Evolutionary conservation across 805 yeast genomes (phyloP).

Genomic region (Yarrowia sp.): DNA sequence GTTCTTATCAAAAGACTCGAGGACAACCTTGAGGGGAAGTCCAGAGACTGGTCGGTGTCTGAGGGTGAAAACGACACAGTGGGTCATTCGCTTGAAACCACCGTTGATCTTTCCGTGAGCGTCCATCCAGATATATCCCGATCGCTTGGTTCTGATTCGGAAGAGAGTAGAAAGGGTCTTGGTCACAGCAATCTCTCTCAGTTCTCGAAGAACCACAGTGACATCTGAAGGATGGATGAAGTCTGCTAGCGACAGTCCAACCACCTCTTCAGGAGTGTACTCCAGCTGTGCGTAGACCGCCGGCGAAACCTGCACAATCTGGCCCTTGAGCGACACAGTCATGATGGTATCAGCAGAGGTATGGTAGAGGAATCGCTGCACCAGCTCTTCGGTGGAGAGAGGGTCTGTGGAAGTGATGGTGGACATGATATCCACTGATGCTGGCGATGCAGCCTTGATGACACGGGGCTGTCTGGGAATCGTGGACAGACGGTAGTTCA

Average conservation of each 20-base stretch:
- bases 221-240: constrained; percentile 34
- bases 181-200: background rate
- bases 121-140: constrained; percentile 35
- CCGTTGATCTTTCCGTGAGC: constrained; percentile 19
- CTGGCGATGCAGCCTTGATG: constrained; percentile 6
- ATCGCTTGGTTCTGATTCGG: constrained; percentile 25
- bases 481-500: constrained; percentile 32
- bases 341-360: constrained; percentile 31
- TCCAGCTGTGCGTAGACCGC: constrained; percentile 15
- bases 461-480: constrained; percentile 25
- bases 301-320: constrained; percentile 23
- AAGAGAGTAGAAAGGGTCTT: constrained; percentile 14
- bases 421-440: constrained; percentile 18
- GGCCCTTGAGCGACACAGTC: constrained; percentile 32
- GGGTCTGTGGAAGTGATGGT: constrained; percentile 26
- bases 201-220: constrained; percentile 26
- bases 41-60: constrained; percentile 4
- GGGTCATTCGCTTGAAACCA: constrained; percentile 32
- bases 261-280: constrained; percentile 31
- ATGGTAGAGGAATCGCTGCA: constrained; percentile 37
- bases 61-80: constrained; percentile 23
- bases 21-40: constrained; percentile 16
- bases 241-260: constrained; percentile 10
- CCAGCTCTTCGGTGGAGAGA: constrained; percentile 21
- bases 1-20: constrained; percentile 25